Base-by-base conservation (phyloP, 352 stramenopile genomes). In the Phytopythium mirpurense region DNA sequence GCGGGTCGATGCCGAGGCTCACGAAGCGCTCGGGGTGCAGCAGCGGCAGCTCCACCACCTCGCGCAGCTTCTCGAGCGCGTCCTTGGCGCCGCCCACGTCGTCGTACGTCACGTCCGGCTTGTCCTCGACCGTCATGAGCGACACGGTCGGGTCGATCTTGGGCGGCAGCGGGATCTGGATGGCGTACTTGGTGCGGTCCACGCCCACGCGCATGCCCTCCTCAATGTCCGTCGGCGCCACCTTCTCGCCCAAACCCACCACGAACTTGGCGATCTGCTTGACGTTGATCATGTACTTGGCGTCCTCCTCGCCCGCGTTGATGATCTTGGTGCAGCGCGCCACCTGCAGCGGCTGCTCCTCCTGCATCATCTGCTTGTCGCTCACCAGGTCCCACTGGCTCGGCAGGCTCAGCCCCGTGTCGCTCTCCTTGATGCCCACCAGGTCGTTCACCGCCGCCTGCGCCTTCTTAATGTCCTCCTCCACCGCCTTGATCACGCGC, bases 201-300 rank as follows among this genome's bases (percentile, higher is more conserved):
- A 99, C 76, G 26, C 96, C 96, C 34, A 99, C 97, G 41, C 97
- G 82, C 21, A 95, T 99, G 48, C 97, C 97, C 26, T 99, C 97
- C 72, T 99, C 97, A 58, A 99, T 98, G 64, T 99, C 97, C 15
- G 97, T 99, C 1, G 97, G 96, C 3, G 97, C 96, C 0, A 99
- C 97, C 68, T 99, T 98, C 60, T 99, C 96, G 37, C 96, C 97
- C 0, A 99, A 68, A 5, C 94, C 96, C 15, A 99, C 97, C 18
- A 99, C 97, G 68, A 99, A 99, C 77, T 99, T 99, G 59, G 97
- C 97, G 79, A 99, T 99, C 76, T 99, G 97, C 70, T 99, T 98
- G 60, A 99, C 94, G 72, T 99, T 99, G 65, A 99, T 99, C 48
- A 99, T 97, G 81, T 99, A 99, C 76, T 99, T 99, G 68, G 96